These are phyloP conservation scores for Cordyceps javanica DNA, from an alignment of 2,329 filamentous ascomycete genomes.

Conservation along the genomic window DNA sequence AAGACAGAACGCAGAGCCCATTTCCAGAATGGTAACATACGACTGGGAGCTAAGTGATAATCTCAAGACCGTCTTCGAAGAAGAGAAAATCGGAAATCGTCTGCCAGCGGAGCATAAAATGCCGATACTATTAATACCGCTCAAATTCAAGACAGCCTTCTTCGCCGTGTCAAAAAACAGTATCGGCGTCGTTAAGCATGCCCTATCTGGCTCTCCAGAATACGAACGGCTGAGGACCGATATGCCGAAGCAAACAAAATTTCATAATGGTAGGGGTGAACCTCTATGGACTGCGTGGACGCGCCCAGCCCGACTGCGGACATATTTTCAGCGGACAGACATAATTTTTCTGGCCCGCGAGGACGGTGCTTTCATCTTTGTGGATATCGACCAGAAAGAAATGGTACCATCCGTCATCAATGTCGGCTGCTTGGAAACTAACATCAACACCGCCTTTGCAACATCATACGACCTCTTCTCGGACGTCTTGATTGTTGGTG, in stretches of 20 bases:
- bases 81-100: slow-evolving; percentile 43
- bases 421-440: slow-evolving; percentile 61
- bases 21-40: slow-evolving; percentile 49
- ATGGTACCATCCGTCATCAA: slow-evolving; percentile 49
- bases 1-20: slow-evolving; percentile 17
- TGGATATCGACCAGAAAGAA: slow-evolving; percentile 58
- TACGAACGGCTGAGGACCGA: slow-evolving; percentile 41
- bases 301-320: slow-evolving; percentile 61
- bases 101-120: slow-evolving; percentile 49
- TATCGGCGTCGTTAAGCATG: slow-evolving; percentile 50
- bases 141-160: slow-evolving; percentile 65
- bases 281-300: slow-evolving; percentile 83
- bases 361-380: slow-evolving; percentile 71
- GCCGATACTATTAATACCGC: slow-evolving; percentile 65
- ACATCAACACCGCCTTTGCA: slow-evolving; percentile 77
- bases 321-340: slow-evolving; percentile 60
- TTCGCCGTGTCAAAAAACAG: slow-evolving; percentile 57
- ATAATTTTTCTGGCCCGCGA: slow-evolving; percentile 82
- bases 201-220: slow-evolving; percentile 44
- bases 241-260: slow-evolving; percentile 33
- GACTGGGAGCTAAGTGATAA: slow-evolving; percentile 53
- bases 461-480: slow-evolving; percentile 61
- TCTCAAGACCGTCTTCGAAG: slow-evolving; percentile 37
- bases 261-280: slow-evolving; percentile 38
- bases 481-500: slow-evolving; percentile 75